phyloP scores from a whole-genome alignment of 305 asterid species.

The Galium porrigens region DNA sequence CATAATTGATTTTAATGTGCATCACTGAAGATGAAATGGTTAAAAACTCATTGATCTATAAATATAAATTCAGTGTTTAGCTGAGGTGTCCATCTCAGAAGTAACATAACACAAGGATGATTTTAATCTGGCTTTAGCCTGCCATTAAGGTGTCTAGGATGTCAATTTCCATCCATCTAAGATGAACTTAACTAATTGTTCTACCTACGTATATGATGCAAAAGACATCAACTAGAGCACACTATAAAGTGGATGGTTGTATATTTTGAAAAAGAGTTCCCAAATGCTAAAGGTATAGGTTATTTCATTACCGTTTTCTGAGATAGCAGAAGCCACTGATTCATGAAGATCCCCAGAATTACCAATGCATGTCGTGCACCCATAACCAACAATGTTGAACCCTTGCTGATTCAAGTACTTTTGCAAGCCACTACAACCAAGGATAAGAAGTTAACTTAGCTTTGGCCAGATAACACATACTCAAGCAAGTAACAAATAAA shows the following conservation, averaged over 20 bases:
- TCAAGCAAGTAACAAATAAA: neutral
- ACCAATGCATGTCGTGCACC: slow-evolving; percentile 88
- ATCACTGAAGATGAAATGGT: neutral
- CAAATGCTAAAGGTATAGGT: neutral
- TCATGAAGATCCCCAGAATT: slow-evolving; percentile 85
- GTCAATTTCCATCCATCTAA: neutral
- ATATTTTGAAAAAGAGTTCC: neutral
- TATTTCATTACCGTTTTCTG: slow-evolving; percentile 47
- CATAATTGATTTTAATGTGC: neutral
- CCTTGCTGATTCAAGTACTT: slow-evolving; percentile 76
- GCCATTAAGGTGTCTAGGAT: too few relatives aligned
- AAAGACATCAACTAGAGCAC: neutral
- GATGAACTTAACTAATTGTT: neutral
- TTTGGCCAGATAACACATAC: neutral
- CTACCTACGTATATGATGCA: neutral
- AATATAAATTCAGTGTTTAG: neutral
- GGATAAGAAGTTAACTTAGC: slow-evolving; percentile 14
- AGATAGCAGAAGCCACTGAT: slow-evolving; percentile 55
- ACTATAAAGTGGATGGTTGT: neutral
- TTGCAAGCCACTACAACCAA: slow-evolving; percentile 48
- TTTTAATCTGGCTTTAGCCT: too few relatives aligned
- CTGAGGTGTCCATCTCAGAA: neutral
- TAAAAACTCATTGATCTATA: neutral
- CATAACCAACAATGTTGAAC: slow-evolving; percentile 69
- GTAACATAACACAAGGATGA: neutral